Conservation (phyloP, 768 basidiomycete species). For the Hygrophoropsis aurantiaca region DNA sequence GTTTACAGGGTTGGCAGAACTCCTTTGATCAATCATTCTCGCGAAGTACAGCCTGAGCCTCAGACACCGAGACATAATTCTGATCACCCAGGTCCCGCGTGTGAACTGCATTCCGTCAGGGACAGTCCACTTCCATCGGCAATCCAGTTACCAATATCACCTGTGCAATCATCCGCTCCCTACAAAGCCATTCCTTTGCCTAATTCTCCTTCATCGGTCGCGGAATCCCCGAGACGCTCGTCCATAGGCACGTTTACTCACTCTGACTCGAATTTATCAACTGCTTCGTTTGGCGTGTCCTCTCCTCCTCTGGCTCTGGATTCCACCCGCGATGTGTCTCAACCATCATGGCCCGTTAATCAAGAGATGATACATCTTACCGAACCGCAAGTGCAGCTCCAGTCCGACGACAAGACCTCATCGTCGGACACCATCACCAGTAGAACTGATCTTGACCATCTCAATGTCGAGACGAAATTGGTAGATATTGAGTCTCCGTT, state of each 20-base stretch:
- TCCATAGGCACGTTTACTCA: no score
- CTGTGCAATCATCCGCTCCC: no score
- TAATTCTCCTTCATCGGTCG: no score
- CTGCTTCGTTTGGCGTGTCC: slow-evolving; percentile 13
- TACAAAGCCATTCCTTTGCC: no score
- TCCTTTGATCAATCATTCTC: neutral
- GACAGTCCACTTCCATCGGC: no score
- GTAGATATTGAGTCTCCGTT: slow-evolving; percentile 20
- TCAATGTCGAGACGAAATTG: slow-evolving; percentile 1
- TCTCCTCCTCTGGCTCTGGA: slow-evolving; percentile 12
- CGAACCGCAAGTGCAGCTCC: slow-evolving; percentile 3
- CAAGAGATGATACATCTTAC: slow-evolving; percentile 37
- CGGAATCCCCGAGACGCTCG: no score
- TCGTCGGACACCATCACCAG: no score
- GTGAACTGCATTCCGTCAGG: no score
- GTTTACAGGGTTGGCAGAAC: slow-evolving; percentile 32
- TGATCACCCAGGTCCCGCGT: no score
- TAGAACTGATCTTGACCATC: neutral
- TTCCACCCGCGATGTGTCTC: slow-evolving; percentile 16
- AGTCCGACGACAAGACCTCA: no score
- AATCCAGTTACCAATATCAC: no score
- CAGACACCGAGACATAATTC: neutral
- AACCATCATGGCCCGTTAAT: slow-evolving; percentile 34
- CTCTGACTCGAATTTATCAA: no score
- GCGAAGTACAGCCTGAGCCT: neutral